These are phyloP conservation scores for Penicillium hordei DNA, from an alignment of 2,329 filamentous ascomycete species.

Conservation along the genomic window DNA sequence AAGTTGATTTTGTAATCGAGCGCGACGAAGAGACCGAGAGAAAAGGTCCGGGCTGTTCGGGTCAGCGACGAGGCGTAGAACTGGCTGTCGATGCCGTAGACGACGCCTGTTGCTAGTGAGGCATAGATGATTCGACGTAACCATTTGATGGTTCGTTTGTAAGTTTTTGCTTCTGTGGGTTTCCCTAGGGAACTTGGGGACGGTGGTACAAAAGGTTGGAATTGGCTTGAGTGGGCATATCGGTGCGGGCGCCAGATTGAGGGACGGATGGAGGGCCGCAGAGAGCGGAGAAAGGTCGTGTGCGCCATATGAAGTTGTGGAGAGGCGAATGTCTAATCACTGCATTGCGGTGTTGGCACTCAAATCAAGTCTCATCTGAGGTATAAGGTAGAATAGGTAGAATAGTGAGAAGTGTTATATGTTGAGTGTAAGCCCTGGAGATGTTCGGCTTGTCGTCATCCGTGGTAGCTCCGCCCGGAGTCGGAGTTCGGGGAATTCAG, in stretches of 20 bases:
- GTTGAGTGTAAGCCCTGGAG: neutral
- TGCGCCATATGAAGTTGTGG: constrained; percentile 17
- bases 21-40: constrained; percentile 74
- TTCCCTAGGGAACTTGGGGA: constrained; percentile 75
- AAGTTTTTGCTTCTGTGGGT: constrained; percentile 68
- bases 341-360: constrained; percentile 12
- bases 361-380: neutral
- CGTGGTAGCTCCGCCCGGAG: constrained; percentile 12
- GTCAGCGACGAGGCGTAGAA: constrained; percentile 76
- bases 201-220: constrained; percentile 70
- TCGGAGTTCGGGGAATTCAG: neutral
- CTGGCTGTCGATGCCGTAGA: constrained; percentile 69
- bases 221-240: constrained; percentile 46
- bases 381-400: too few relatives aligned
- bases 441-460: constrained; percentile 20
- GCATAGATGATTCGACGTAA: constrained; percentile 69
- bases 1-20: constrained; percentile 98
- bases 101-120: constrained; percentile 57
- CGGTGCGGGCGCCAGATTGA: constrained; percentile 19
- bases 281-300: constrained; percentile 22
- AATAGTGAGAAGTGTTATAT: neutral
- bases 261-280: constrained; percentile 14
- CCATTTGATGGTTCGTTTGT: constrained; percentile 70
- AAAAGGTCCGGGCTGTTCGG: constrained; percentile 79
- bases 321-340: constrained; percentile 6